Evolutionary conservation across 139 green algal genomes (phyloP), one percentile per base, ranked within the genome.

Genomic region (Auxenochlorella protothecoides): DNA sequence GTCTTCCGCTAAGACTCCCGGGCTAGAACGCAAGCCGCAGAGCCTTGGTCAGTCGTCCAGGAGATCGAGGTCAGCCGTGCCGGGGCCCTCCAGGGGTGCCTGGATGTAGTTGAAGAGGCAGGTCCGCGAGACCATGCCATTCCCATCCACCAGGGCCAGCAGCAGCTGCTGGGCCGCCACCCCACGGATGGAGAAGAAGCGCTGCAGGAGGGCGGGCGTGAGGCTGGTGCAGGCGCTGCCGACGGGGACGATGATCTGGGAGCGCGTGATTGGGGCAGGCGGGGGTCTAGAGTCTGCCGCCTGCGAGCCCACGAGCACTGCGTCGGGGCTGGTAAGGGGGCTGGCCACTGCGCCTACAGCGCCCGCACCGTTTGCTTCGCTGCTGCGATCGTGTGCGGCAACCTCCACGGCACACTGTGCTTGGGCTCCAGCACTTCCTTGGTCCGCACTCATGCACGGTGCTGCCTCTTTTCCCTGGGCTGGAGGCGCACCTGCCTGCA

Each of bases 81-180:
- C 77, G 4, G 77, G 68, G 4, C 77, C 77, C 68, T 79, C 78
- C 72, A 83, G 65, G 10, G 78, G 78, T 3, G 69, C 65, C 61
- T 83, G 78, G 51, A 83, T 78, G 66, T 83, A 83, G 69, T 83
- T 78, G 75, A 79, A 83, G 64, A 83, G 51, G 60, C 73, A 83
- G 55, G 60, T 75, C 59, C 78, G 64, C 3, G 68, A 77, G 16
- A 83, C 78, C 13, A 79, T 69, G 0, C 73, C 78, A 68, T 83
- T 78, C 2, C 51, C 55, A 55, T 81, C 79, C 2, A 82, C 75
- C 27, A 81, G 69, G 4, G 59, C 66, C 12, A 85, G 73, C 53
- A 75, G 62, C 61, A 78, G 68, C 69, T 78, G 73, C 59, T 76
- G 72, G 55, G 68, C 77, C 75, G 76, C 63, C 53, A 72, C 70